Conservation (phyloP, 73 alveolate species). For the Blepharisma japonicum region DNA sequence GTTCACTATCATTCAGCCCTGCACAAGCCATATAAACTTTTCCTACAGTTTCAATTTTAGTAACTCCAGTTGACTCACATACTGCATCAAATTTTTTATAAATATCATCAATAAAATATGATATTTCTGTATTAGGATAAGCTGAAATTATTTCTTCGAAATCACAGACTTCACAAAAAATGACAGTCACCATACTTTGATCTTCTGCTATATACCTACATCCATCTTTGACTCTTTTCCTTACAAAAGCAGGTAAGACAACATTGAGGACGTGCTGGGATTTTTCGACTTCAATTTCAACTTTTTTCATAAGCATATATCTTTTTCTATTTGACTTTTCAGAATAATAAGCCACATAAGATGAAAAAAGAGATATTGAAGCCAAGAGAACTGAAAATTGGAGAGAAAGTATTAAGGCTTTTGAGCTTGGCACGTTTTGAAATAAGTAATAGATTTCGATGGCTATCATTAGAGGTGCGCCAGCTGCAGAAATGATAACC, state of each 20-base stretch:
- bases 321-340: conserved; percentile 3
- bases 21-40: conserved; percentile 71
- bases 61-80: conserved; percentile 37
- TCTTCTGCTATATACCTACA: neutral
- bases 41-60: conserved; percentile 69
- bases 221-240: conserved; percentile 25
- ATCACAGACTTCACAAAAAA: conserved; percentile 54
- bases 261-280: neutral
- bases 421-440: too few relatives aligned
- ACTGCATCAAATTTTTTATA: conserved; percentile 55
- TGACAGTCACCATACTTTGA: conserved; percentile 40
- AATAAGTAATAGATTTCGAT: too few relatives aligned
- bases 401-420: too few relatives aligned
- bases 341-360: neutral
- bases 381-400: neutral
- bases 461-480: too few relatives aligned
- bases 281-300: conserved; percentile 21
- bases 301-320: neutral
- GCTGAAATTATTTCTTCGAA: conserved; percentile 54
- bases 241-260: conserved; percentile 17
- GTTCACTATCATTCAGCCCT: conserved; percentile 56
- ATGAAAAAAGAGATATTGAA: neutral
- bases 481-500: too few relatives aligned
- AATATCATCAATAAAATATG: conserved; percentile 50
- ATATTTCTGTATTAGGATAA: conserved; percentile 49